These are phyloP conservation scores for Carex parvula DNA, from an alignment of 176 grass and related monocot genomes.

Conservation along the genomic window DNA sequence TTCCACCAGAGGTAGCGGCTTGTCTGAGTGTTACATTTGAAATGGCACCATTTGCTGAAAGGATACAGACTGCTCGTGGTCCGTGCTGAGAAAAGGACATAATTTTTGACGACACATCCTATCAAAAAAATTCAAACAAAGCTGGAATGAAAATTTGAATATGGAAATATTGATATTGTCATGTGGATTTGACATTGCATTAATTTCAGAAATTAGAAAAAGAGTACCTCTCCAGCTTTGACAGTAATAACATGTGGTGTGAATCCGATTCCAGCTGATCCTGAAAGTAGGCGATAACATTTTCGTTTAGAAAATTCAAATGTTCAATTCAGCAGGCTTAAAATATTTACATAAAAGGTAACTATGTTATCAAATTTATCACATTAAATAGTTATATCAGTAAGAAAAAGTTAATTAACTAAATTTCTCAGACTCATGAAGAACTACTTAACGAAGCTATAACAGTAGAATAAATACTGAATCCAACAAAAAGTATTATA, in stretches of 20 bases:
- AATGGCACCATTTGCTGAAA: conserved; percentile 96
- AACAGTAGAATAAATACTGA: neutral
- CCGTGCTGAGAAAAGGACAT: conserved; percentile 97
- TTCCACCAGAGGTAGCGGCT: conserved; percentile 92
- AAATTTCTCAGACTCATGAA: neutral
- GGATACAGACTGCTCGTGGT: conserved; percentile 71
- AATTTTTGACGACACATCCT: conserved; percentile 90
- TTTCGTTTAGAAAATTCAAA: conserved; percentile 9
- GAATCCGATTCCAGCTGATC: conserved; percentile 74
- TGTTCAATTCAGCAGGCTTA: neutral
- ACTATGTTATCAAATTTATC: neutral
- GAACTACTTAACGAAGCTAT: neutral
- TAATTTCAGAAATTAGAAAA: conserved; percentile 28
- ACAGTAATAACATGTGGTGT: conserved; percentile 94
- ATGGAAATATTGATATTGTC: conserved; percentile 7
- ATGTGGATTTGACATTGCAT: conserved; percentile 9
- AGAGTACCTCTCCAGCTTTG: conserved; percentile 86
- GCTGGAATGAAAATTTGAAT: neutral
- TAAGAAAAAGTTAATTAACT: neutral
- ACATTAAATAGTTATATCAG: neutral
- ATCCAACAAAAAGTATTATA: neutral
- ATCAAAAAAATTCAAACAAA: conserved; percentile 32
- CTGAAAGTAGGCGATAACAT: conserved; percentile 34
- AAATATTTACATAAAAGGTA: neutral
- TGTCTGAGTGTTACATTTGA: conserved; percentile 96